These are phyloP conservation scores for Trichoderma virens DNA, from an alignment of 495 filamentous ascomycete species.

Conservation along the genomic window DNA sequence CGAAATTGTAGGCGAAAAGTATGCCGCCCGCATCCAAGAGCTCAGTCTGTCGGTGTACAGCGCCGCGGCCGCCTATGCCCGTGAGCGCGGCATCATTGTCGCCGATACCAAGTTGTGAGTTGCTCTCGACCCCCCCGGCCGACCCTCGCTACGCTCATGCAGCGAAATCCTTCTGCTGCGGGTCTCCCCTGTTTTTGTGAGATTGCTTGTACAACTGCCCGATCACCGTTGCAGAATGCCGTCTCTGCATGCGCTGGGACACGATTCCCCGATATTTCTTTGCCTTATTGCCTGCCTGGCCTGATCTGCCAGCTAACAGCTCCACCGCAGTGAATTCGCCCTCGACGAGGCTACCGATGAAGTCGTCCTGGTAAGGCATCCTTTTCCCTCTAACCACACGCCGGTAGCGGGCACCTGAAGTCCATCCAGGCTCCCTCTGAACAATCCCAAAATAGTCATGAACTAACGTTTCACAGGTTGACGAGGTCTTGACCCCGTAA, in stretches of 20 bases:
- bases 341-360: slow-evolving; percentile 67
- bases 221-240: too few species aligned
- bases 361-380: slow-evolving; percentile 52
- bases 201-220: too few species aligned
- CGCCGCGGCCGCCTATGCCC: slow-evolving; percentile 64
- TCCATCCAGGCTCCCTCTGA: neutral
- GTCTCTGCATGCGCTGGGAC: too few species aligned
- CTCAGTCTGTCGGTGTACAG: slow-evolving; percentile 68
- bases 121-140: too few species aligned
- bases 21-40: slow-evolving; percentile 66
- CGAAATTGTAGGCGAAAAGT: slow-evolving; percentile 61
- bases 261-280: too few species aligned
- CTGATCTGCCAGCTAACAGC: neutral
- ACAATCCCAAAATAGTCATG: neutral
- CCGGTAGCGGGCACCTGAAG: too few species aligned
- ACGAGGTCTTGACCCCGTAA: slow-evolving; percentile 76
- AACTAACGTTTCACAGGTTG: neutral
- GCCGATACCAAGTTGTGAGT: slow-evolving; percentile 48
- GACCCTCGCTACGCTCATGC: neutral
- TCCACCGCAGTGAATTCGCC: slow-evolving; percentile 37
- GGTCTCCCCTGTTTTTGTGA: neutral
- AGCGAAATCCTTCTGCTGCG: too few species aligned
- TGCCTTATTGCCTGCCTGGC: too few species aligned
- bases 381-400: neutral
- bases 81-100: slow-evolving; percentile 77